Conservation (phyloP, 768 basidiomycete genomes). For the Suillus brevipes region DNA sequence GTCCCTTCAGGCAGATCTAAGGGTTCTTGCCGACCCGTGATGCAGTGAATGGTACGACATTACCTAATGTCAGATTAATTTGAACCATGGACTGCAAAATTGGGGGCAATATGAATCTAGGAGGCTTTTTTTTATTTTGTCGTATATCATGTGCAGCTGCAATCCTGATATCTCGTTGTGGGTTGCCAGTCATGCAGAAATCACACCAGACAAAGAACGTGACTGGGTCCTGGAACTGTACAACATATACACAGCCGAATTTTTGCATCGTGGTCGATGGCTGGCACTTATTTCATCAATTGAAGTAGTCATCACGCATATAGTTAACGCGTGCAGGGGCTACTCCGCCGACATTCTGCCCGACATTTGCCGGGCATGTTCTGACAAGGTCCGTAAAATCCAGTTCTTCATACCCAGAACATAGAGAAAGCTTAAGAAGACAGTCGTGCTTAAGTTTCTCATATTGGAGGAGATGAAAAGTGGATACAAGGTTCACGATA, state of each 20-base stretch:
- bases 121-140: not conserved
- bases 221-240: not conserved
- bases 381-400: not conserved
- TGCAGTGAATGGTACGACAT: not conserved
- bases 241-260: not conserved
- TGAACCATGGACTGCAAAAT: slow-evolving; percentile 4
- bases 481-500: not conserved
- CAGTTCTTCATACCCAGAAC: not conserved
- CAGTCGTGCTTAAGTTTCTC: not conserved
- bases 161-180: not conserved
- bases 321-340: not conserved
- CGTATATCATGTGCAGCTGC: not conserved
- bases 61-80: slow-evolving; percentile 4
- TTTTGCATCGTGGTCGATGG: not conserved
- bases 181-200: not conserved
- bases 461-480: not conserved
- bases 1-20: not conserved
- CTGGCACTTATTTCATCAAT: not conserved
- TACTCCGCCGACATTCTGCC: not conserved
- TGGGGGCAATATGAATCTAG: slow-evolving; percentile 5
- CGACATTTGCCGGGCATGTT: not conserved
- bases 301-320: not conserved
- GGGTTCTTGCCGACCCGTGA: slow-evolving; percentile 6
- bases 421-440: not conserved
- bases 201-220: not conserved